phyloP scores from a whole-genome alignment of 371 early-diverging fungal species.

The Zancudomyces culisetae region DNA sequence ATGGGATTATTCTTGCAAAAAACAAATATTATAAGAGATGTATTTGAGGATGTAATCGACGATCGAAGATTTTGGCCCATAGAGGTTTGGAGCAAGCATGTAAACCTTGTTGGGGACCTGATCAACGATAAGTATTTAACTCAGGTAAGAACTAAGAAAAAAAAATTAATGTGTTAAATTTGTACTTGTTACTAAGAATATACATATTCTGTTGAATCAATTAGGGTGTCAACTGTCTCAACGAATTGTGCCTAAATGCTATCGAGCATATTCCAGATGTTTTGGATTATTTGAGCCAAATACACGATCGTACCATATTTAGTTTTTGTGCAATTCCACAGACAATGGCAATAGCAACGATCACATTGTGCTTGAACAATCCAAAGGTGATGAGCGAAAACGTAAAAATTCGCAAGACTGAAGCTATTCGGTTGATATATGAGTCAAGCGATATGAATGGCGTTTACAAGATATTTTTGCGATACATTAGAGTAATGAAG shows the following conservation, averaged over 20 bases:
- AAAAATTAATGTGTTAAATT: no score
- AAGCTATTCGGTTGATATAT: conserved; percentile 61
- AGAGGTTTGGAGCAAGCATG: conserved; percentile 67
- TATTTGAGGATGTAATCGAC: conserved; percentile 67
- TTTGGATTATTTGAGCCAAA: conserved; percentile 56
- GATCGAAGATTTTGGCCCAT: conserved; percentile 88
- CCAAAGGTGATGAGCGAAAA: conserved; percentile 49
- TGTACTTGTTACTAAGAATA: conserved; percentile 28
- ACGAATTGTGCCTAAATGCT: conserved; percentile 70
- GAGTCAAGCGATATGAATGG: conserved; percentile 33
- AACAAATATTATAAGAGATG: conserved; percentile 89
- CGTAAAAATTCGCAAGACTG: conserved; percentile 88
- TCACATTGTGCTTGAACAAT: conserved; percentile 72
- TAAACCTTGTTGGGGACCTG: conserved; percentile 24
- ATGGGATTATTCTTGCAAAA: conserved; percentile 95
- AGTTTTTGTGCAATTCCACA: conserved; percentile 95
- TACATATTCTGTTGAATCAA: no score
- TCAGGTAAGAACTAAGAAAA: no score
- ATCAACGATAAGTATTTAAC: conserved; percentile 27
- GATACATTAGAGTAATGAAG: conserved; percentile 40
- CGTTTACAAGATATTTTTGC: conserved; percentile 41
- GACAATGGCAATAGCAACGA: conserved; percentile 90
- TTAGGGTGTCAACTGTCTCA: conserved; percentile 23
- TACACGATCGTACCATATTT: conserved; percentile 64
- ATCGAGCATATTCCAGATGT: conserved; percentile 68